phyloP scores from a whole-genome alignment of 306 rosid genomes.

The Adenanthera pavonina region DNA sequence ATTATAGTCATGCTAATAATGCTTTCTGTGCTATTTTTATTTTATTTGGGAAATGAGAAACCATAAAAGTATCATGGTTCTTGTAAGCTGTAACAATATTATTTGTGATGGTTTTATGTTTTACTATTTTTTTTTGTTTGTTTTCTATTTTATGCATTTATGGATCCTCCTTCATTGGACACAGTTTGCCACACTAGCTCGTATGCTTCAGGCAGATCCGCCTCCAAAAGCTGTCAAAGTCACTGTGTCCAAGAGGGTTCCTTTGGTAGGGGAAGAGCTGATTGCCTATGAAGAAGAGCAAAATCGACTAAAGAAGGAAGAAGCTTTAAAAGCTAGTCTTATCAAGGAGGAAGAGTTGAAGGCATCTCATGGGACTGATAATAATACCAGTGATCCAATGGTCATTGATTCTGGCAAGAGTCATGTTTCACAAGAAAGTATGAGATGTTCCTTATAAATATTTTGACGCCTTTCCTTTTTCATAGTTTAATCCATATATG shows the following conservation, averaged over 20 bases:
- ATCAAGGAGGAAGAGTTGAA: slow-evolving; percentile 85
- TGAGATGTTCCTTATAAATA: neutral
- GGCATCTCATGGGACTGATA: slow-evolving; percentile 62
- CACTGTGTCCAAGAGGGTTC: slow-evolving; percentile 89
- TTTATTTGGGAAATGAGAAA: neutral
- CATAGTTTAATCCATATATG: slow-evolving; percentile 17
- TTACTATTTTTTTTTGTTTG: slow-evolving; percentile 2
- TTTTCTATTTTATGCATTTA: slow-evolving; percentile 33
- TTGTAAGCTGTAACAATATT: neutral
- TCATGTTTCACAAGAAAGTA: slow-evolving; percentile 48
- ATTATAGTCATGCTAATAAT: neutral
- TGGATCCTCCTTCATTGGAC: slow-evolving; percentile 31
- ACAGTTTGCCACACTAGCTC: slow-evolving; percentile 93
- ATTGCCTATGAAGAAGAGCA: slow-evolving; percentile 96
- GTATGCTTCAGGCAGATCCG: slow-evolving; percentile 96
- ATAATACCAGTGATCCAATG: slow-evolving; percentile 75
- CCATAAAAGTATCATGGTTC: neutral
- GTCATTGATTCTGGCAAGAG: slow-evolving; percentile 64
- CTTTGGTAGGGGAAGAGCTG: slow-evolving; percentile 92
- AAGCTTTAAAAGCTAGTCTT: slow-evolving; percentile 86
- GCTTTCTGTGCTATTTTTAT: neutral
- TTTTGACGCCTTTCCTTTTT: slow-evolving; percentile 14
- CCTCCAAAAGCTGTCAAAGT: slow-evolving; percentile 99
- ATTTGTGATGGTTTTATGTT: slow-evolving; percentile 3
- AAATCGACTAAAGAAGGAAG: slow-evolving; percentile 84